Base-by-base conservation (phyloP, 257 asterid genomes). In the Dorcoceras hygrometricum region DNA sequence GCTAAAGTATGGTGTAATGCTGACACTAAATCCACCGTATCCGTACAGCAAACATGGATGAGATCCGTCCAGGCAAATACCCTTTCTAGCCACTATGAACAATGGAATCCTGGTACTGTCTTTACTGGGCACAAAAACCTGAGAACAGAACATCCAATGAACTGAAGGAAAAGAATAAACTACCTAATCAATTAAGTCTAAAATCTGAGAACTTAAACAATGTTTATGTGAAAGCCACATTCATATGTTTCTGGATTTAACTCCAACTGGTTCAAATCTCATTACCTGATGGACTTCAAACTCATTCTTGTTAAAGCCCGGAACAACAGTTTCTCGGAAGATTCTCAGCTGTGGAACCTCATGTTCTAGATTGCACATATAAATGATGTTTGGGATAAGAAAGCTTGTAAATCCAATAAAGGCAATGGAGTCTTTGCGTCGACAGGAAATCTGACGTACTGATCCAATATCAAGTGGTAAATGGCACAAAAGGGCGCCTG, bases 11-110 rank as follows among this genome's bases (percentile, higher is more conserved):
- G 99, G 97, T 31, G 95, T 77, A 31, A 94, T 72, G 58, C 89
- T 94, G 71, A 87, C 73, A 77, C 78, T 81, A 66, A 94, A 94
- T 69, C 99, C 99, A 25, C 99, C 99, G 59, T 90, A 94, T 67
- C 84, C 96, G 28, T 79, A 88, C 31, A 94, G 77, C 70, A 94
- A 80, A 76, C 96, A 94, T 54, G 97, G 96, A 66, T 90, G 89
- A 51, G 96, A 94, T 1, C 96, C 89, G 75, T 90, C 97, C 70
- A 94, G 70, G 67, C 70, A 16, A 70, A 94, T 81, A 32, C 87
- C 86, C 81, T 88, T 90, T 77, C 80, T 81, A 46, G 95, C 86
- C 63, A 90, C 93, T 74, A 90, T 80, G 73, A 90, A 94, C 76
- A 87, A 72, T 28, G 99, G 99, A 63, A 90, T 81, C 53, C 48